Evolutionary conservation across 148 eudicot genomes (phyloP), one percentile per base, ranked within the genome.

Genomic region (Dysphania ambrosioides): DNA sequence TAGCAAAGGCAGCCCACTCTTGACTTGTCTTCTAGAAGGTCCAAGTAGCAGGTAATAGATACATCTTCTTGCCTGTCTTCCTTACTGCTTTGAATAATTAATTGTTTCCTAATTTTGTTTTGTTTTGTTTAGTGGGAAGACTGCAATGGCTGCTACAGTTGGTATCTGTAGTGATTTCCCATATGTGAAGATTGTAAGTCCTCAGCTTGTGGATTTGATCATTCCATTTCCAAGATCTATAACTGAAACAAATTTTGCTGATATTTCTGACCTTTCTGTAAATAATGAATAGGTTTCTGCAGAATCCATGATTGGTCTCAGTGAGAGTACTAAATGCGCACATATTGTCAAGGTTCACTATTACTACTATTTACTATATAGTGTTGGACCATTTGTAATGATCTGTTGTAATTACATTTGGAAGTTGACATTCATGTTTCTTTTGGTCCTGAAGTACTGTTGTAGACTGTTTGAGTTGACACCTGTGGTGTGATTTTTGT

Each of bases 151-250:
- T 59, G 94, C 99, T 66, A 89, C 91, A 63, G 88, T 92, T 82
- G 99, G 99, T 74, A 89, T 95, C 73, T 91, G 89, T 77, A 95
- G 99, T 83, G 99, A 90, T 76, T 95, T 90, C 69, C 97, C 99
- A 13, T 95, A 88, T 86, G 99, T 95, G 72, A 92, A 95, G 86
- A 95, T 90, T 71, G 99, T 95, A 83, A 84, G 97, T 81, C 53
- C 53, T 51, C 38, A 74, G 31, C 29, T 62, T 63, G 47, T 68
- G 31, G 61, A 64, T 32, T 66, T 60, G 27, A 35, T 49, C 76
- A 27, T 71, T 60, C 66, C 47, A 51, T 27, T 63, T 21, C 13
- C n/a, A 26, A 13, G 55, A 41, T 24, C 71, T 31, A 23, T 42
- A 34, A 42, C 71, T 67, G 31, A 13, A 59, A 59, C 63, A 27